Conservation (phyloP, 2,329 filamentous ascomycete species). For the Colletotrichum nymphaeae region DNA sequence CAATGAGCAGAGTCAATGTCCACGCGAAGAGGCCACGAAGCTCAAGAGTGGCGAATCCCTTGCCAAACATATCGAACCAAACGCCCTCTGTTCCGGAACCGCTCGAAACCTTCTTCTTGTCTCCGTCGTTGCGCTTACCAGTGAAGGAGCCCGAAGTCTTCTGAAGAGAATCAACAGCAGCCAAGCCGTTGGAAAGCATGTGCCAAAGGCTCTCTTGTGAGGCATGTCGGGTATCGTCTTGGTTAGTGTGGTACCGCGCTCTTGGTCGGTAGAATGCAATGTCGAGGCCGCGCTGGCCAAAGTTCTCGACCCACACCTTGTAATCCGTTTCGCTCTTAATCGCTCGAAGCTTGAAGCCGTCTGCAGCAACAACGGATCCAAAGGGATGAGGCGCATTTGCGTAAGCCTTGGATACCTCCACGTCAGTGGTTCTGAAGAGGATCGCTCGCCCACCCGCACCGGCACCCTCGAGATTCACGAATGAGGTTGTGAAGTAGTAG, state of each 20-base stretch:
- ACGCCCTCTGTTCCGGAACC: constrained; percentile 78
- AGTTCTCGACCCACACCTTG: constrained; percentile 79
- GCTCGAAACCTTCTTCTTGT: constrained; percentile 71
- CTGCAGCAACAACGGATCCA: constrained; percentile 82
- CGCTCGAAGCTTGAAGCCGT: constrained; percentile 84
- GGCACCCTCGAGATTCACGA: constrained; percentile 94
- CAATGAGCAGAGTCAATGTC: constrained; percentile 84
- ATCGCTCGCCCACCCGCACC: constrained; percentile 90
- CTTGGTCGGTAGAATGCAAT: constrained; percentile 91
- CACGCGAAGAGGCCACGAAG: constrained; percentile 89
- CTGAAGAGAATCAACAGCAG: constrained; percentile 78
- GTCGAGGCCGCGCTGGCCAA: constrained; percentile 86
- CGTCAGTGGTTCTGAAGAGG: constrained; percentile 88
- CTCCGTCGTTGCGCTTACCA: constrained; percentile 64
- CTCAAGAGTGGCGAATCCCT: constrained; percentile 80
- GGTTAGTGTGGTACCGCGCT: constrained; percentile 88
- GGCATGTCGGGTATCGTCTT: constrained; percentile 87
- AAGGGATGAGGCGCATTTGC: constrained; percentile 79
- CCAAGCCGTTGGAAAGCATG: constrained; percentile 88
- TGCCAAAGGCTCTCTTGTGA: constrained; percentile 84
- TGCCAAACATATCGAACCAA: constrained; percentile 95
- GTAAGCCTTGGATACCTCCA: constrained; percentile 86
- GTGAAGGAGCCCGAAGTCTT: constrained; percentile 72
- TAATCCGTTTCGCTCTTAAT: constrained; percentile 93
- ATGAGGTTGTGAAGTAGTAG: constrained; percentile 83